Conservation (phyloP, 208 protist species). For the Acanthamoeba quina region DNA sequence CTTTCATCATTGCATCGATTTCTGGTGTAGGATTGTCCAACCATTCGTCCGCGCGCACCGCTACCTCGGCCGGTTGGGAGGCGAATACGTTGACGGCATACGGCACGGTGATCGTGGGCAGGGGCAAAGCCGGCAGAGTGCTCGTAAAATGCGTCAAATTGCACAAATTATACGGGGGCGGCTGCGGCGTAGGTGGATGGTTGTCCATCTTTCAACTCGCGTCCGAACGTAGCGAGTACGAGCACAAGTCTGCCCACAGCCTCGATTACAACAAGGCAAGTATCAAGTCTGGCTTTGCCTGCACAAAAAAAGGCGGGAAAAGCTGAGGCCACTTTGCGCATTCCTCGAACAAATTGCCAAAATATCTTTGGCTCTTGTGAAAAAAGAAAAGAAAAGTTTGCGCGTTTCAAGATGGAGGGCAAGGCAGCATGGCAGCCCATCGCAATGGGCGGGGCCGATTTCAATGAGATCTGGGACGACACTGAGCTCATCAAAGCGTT, state of each 20-base stretch:
- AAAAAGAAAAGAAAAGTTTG: neutral
- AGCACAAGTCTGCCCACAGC: neutral
- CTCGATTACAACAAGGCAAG: neutral
- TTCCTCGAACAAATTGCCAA: neutral
- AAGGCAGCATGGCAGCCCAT: slow-evolving; percentile 9
- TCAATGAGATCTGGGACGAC: slow-evolving; percentile 29
- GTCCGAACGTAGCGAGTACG: neutral
- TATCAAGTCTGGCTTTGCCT: neutral
- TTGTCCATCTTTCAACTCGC: neutral
- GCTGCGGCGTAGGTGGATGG: neutral
- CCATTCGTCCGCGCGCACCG: neutral
- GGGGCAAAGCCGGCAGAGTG: neutral
- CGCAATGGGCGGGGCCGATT: neutral
- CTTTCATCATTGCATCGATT: neutral
- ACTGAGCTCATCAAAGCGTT: slow-evolving; percentile 42
- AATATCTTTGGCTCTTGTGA: neutral
- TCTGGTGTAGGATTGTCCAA: slow-evolving; percentile 43
- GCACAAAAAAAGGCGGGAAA: slow-evolving; percentile 14
- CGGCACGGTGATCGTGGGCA: slow-evolving; percentile 64
- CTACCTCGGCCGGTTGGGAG: slow-evolving; percentile 21
- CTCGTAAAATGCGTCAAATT: slow-evolving; percentile 57
- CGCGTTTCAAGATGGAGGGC: neutral
- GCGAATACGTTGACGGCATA: slow-evolving; percentile 52
- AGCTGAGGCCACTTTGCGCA: neutral
- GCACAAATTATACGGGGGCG: slow-evolving; percentile 38